Conservation (phyloP, 148 eudicot species). For the Diospyros kaki region DNA sequence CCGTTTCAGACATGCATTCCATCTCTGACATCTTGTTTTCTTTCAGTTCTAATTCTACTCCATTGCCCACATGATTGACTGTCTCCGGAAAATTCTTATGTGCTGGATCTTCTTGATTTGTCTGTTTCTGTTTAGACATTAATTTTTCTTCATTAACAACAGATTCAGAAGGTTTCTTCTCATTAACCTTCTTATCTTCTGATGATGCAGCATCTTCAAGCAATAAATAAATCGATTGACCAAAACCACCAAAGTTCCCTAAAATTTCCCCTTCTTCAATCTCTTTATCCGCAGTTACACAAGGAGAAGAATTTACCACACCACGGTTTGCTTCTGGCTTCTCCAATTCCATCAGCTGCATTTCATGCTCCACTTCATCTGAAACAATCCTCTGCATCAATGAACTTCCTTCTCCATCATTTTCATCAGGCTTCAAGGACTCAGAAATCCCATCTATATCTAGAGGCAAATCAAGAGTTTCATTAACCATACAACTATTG, state of each 20-base stretch:
- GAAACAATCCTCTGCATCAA: constrained; percentile 15
- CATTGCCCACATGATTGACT: constrained; percentile 8
- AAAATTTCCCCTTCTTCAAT: constrained; percentile 49
- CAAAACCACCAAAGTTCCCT: constrained; percentile 13
- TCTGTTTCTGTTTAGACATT: constrained; percentile 12
- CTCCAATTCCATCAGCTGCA: constrained; percentile 28
- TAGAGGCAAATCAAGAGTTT: constrained; percentile 23
- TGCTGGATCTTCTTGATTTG: constrained; percentile 7
- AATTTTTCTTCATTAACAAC: constrained; percentile 14
- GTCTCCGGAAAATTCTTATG: neutral
- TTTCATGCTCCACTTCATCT: constrained; percentile 24
- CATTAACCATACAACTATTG: constrained; percentile 13
- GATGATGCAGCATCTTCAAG: constrained; percentile 15
- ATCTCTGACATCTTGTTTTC: constrained; percentile 16
- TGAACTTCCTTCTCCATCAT: constrained; percentile 16
- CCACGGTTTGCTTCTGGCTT: constrained; percentile 19
- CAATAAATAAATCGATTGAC: constrained; percentile 17
- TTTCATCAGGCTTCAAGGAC: constrained; percentile 17
- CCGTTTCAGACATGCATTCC: constrained; percentile 18
- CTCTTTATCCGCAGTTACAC: constrained; percentile 22
- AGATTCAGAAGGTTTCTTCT: constrained; percentile 17
- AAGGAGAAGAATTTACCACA: constrained; percentile 15
- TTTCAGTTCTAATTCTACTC: constrained; percentile 9
- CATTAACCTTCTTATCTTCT: constrained; percentile 12
- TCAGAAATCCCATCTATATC: constrained; percentile 21